Evolutionary conservation across 441 rosid genomes (phyloP).

Genomic region (Syzygium malaccense): DNA sequence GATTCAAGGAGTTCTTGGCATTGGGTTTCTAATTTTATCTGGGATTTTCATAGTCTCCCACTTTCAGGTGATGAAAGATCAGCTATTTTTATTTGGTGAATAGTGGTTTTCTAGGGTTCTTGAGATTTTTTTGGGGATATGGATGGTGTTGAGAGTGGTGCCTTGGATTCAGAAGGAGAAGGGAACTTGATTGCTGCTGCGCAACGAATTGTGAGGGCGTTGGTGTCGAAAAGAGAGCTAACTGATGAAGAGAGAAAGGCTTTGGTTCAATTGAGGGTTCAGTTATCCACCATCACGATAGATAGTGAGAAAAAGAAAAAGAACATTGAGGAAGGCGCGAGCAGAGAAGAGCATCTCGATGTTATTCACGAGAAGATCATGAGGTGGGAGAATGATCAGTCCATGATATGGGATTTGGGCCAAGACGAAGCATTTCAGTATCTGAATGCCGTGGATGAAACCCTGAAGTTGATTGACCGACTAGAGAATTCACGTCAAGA

Average conservation of each 20-base stretch:
- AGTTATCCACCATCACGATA: slow-evolving; percentile 38
- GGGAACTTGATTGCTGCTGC: slow-evolving; percentile 68
- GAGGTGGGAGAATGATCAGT: slow-evolving; percentile 61
- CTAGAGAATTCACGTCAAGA: slow-evolving; percentile 28
- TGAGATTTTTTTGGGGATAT: neutral
- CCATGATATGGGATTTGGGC: slow-evolving; percentile 76
- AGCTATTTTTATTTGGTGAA: neutral
- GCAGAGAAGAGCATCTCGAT: slow-evolving; percentile 38
- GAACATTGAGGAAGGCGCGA: slow-evolving; percentile 19
- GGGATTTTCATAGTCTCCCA: neutral
- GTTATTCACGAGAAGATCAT: slow-evolving; percentile 55
- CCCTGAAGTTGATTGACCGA: slow-evolving; percentile 37
- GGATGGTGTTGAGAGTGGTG: neutral
- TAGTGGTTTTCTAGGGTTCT: neutral
- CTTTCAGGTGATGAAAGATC: neutral
- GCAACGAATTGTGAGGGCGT: slow-evolving; percentile 39
- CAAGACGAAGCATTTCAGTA: slow-evolving; percentile 42
- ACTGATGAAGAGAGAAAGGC: slow-evolving; percentile 43
- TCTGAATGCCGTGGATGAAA: slow-evolving; percentile 50
- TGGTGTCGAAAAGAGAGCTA: slow-evolving; percentile 57
- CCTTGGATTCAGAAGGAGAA: slow-evolving; percentile 34
- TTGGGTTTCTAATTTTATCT: neutral
- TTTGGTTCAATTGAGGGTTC: slow-evolving; percentile 52
- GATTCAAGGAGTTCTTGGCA: neutral
- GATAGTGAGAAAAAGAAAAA: slow-evolving; percentile 18